Evolutionary conservation across 768 basidiomycete genomes (phyloP), one percentile per base, ranked within the genome.

Genomic region (Boletus vinaceobasis): DNA sequence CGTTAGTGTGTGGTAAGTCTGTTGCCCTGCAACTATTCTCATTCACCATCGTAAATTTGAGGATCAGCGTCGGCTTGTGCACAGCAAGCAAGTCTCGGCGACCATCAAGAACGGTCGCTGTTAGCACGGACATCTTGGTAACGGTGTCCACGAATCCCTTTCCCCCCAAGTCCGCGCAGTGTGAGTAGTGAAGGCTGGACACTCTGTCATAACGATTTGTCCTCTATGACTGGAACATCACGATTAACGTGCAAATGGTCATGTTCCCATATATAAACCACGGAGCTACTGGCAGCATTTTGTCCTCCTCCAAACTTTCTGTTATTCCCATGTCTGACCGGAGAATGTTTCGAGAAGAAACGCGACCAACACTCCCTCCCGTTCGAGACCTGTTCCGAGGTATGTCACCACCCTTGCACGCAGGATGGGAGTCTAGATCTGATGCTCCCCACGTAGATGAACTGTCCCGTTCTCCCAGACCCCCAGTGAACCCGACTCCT

Each of bases 351-450:
- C 61, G 63, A 53, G 71, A 69, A 7, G 60, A 62, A 33, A 29
- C 48, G 29, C 80, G 85, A 42, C 84, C 84, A 50, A 85, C 81
- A 15, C 82, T 89, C 55, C 87, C 87, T 38, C 79, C 86, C 44
- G 87, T 89, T 52, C 83, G 85, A 47, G 84, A 86, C 68, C 71
- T 88, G 55, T 84, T 88, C 65, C 73, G 79, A 76, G 80, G 87
- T 85, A 53, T 61, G 59, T 48, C 47, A 46, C n/a, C 3, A 9
- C 36, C 36, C 47, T 49, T 35, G 27, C 44, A 14, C 50, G 35
- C 38, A 44, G 36, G 11, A 23, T 26, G 26, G 43, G 14, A 23
- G n/a, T 14, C 37, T 35, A 35, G 43, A 42, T 45, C 44, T 59
- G 37, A 59, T 45, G 9, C 19, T 47, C 42, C 19, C 39, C 40